A percentile compares a stretch with the other conserved stretches of the same genome.
Conservation (phyloP, 1,139 yeast species). For the Debaryomyces subglobosus region DNA sequence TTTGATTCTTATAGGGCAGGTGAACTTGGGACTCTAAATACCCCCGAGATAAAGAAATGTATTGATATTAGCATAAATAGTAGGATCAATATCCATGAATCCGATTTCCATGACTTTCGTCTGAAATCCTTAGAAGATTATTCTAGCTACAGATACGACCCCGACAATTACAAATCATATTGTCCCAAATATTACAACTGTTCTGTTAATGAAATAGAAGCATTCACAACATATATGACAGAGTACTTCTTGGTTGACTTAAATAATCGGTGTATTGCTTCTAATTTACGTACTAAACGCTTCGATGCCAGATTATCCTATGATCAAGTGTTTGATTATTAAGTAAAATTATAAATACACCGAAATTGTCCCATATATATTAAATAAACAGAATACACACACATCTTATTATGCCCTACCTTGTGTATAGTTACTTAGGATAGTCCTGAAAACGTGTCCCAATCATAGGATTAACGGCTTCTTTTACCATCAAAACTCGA, state of each 20-base stretch:
- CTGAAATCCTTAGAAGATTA: slow-evolving; percentile 16
- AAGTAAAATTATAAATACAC: not conserved
- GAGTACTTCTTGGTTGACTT: slow-evolving; percentile 6
- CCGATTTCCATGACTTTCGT: slow-evolving; percentile 18
- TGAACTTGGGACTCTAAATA: slow-evolving; percentile 5
- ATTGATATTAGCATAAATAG: slow-evolving; percentile 6
- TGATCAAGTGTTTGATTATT: slow-evolving; percentile 3
- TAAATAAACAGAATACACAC: not conserved
- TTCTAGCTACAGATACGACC: slow-evolving; percentile 3
- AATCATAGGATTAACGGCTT: not conserved
- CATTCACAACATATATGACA: slow-evolving; percentile 10
- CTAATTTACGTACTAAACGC: not conserved
- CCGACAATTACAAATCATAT: not conserved
- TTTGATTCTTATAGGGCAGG: slow-evolving; percentile 15
- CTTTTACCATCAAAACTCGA: slow-evolving; percentile 1
- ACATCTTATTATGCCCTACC: not conserved
- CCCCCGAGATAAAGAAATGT: slow-evolving; percentile 1
- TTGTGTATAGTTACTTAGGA: not conserved
- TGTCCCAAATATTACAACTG: slow-evolving; percentile 11
- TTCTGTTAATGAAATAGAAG: slow-evolving; percentile 4
- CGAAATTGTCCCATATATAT: not conserved
- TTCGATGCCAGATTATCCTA: slow-evolving; percentile 8
- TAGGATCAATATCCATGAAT: slow-evolving; percentile 15
- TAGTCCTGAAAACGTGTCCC: not conserved
- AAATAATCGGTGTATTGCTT: not conserved